Base-by-base conservation (phyloP, 148 eudicot genomes). In the Rheum nobile region DNA sequence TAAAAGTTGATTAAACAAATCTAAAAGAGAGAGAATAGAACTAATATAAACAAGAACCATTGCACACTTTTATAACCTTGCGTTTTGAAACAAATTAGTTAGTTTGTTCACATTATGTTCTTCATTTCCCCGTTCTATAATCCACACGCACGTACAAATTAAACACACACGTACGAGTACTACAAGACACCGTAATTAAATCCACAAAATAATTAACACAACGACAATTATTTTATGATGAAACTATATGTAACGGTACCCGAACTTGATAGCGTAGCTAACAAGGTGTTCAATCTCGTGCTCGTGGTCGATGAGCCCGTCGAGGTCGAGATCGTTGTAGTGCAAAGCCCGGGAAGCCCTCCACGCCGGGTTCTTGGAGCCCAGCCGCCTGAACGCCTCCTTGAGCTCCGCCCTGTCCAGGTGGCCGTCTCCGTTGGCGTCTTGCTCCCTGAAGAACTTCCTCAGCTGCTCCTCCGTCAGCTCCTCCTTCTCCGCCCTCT, bases 251-350 rank as follows among this genome's bases (percentile, higher is more conserved):
- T 41, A 41, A 41, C 43, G 43, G 43, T 41, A 65, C 0, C 73
- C 73, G 8, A 21, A n/a, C 26, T 71, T 43, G 48, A 39, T 26
- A 43, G 48, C 46, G 6, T 71, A 71, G 73, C 73, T n/a, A 43
- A 71, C 73, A 4, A 71, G 73, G 0, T 71, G 73, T 19, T 71
- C 73, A 22, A 71, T 71, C 73, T 71, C 73, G 9, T 71, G 73
- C 8, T 71, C 47, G 21, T 71, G 39, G 10, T 65, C 73, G 3
- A 71, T 71, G 5, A 21, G 48, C 32, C 50, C 50, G 8, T 71
- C 73, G 2, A 71, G 32, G 17, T 71, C 73, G 17, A 71, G 73
- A 39, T 71, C 73, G 19, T 71, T 71, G 73, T 71, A 71, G 10
- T 39, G 31, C 46, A 71, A 38, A 8, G 73, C 73, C 29, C 73